Evolutionary conservation across 306 rosid genomes (phyloP).

Genomic region (Dalbergia cultrata): DNA sequence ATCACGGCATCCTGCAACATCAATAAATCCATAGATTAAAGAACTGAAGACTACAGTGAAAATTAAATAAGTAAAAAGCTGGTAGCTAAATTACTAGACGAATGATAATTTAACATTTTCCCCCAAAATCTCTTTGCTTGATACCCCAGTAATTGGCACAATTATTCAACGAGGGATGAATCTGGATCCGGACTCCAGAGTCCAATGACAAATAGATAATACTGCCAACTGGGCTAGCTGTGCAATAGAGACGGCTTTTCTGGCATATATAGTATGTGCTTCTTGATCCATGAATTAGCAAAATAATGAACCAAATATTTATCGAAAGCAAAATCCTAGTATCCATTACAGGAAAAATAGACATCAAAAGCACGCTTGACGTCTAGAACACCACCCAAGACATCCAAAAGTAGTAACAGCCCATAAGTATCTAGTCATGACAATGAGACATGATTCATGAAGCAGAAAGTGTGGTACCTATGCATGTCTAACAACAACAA

Average conservation of each 20-base stretch:
- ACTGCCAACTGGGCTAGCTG: neutral
- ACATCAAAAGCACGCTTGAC: neutral
- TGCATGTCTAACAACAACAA: constrained; percentile 3
- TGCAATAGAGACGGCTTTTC: neutral
- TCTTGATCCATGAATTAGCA: constrained; percentile 15
- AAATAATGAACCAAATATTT: neutral
- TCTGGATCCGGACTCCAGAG: neutral
- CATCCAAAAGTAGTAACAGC: neutral
- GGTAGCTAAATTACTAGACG: neutral
- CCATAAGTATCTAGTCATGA: neutral
- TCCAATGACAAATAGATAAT: neutral
- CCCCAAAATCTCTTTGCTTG: neutral
- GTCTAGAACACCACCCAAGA: neutral
- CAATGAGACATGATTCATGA: neutral
- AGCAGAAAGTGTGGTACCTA: neutral
- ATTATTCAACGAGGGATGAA: neutral
- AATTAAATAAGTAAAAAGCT: neutral
- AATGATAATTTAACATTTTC: neutral
- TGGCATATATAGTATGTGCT: neutral
- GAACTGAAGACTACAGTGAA: neutral
- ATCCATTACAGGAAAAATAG: neutral
- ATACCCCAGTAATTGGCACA: neutral
- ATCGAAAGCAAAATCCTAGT: neutral
- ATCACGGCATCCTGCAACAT: constrained; percentile 51
- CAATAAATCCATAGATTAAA: constrained; percentile 6